Percentiles rank a stretch among this genome's conserved stretches.
Evolutionary conservation across 2,329 filamentous ascomycete genomes (phyloP).

Genomic region (Fusarium sp.): DNA sequence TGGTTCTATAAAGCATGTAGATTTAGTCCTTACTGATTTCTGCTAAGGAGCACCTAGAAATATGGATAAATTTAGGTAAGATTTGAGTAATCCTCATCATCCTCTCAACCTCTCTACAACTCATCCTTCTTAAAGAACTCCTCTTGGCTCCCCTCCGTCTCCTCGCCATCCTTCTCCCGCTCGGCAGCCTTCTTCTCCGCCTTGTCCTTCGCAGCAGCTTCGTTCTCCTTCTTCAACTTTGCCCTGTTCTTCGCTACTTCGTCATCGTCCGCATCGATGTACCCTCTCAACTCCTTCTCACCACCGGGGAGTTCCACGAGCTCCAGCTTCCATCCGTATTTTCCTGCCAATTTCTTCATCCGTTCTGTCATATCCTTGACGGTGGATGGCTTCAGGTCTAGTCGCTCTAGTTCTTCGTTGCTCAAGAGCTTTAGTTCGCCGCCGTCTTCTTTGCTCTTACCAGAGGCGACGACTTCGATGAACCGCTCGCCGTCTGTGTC

Average conservation of each 20-base stretch:
- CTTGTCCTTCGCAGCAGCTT: conserved; percentile 12
- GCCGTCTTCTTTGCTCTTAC: conserved; percentile 66
- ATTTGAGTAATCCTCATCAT: conserved; percentile 57
- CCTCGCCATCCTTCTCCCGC: conserved; percentile 36
- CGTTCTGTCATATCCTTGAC: conserved; percentile 78
- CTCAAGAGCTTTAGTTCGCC: conserved; percentile 72
- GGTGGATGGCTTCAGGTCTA: conserved; percentile 75
- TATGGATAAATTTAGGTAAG: no score
- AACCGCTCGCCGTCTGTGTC: conserved; percentile 48
- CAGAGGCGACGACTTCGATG: conserved; percentile 62
- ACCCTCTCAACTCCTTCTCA: conserved; percentile 74
- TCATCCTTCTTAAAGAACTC: conserved; percentile 35
- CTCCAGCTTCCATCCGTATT: conserved; percentile 84
- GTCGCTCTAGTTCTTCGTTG: conserved; percentile 75
- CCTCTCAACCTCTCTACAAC: conserved; percentile 61
- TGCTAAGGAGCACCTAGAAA: no score
- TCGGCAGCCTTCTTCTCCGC: conserved; percentile 52
- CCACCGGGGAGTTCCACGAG: conserved; percentile 75
- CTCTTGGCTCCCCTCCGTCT: conserved; percentile 32
- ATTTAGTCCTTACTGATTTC: no score
- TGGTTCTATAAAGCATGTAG: no score
- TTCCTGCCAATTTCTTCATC: conserved; percentile 76
- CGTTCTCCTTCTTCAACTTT: conserved; percentile 36
- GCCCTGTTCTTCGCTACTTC: conserved; percentile 43
- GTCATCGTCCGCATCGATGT: conserved; percentile 71